Evolutionary conservation across 495 filamentous ascomycete genomes (phyloP).

Genomic region (Tuber umbilicatum): DNA sequence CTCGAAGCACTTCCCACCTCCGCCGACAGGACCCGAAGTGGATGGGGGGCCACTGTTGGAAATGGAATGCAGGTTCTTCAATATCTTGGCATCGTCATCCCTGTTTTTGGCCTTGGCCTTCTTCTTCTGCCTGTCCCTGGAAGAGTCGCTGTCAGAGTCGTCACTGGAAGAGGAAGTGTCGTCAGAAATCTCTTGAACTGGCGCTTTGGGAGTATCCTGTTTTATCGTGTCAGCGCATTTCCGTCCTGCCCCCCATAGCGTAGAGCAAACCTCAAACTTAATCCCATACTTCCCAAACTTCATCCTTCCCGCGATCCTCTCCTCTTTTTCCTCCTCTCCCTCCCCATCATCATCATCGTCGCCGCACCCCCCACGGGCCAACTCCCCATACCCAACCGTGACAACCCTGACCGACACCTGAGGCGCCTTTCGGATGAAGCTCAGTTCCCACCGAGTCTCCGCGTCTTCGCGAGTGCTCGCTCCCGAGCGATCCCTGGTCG

Average conservation of each 20-base stretch:
- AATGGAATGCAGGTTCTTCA: slow-evolving; percentile 24
- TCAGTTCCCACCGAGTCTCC: slow-evolving; percentile 83
- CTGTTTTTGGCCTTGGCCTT: background rate
- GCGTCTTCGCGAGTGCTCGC: slow-evolving; percentile 47
- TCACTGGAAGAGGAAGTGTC: slow-evolving; percentile 7
- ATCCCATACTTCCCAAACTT: slow-evolving; percentile 38
- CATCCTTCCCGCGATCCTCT: slow-evolving; percentile 25
- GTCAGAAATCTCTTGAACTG: background rate
- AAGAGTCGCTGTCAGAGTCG: background rate
- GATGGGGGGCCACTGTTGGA: slow-evolving; percentile 21
- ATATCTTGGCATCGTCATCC: background rate
- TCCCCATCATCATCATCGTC: slow-evolving; percentile 42
- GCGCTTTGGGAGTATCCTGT: slow-evolving; percentile 4
- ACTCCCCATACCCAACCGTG: slow-evolving; percentile 46
- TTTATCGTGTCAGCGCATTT: background rate
- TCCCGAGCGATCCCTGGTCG: slow-evolving; percentile 45
- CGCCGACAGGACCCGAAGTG: background rate
- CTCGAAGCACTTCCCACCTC: slow-evolving; percentile 18
- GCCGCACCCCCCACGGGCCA: slow-evolving; percentile 37
- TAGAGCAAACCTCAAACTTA: slow-evolving; percentile 24
- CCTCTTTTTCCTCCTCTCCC: slow-evolving; percentile 11
- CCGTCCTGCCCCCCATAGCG: background rate
- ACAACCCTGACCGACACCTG: slow-evolving; percentile 40
- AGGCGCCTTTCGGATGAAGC: slow-evolving; percentile 44
- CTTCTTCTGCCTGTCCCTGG: background rate